A percentile compares a stretch with the other conserved stretches of the same genome.
Conservation (phyloP, 371 early-diverging fungal species). For the Capillidium heterosporum region DNA sequence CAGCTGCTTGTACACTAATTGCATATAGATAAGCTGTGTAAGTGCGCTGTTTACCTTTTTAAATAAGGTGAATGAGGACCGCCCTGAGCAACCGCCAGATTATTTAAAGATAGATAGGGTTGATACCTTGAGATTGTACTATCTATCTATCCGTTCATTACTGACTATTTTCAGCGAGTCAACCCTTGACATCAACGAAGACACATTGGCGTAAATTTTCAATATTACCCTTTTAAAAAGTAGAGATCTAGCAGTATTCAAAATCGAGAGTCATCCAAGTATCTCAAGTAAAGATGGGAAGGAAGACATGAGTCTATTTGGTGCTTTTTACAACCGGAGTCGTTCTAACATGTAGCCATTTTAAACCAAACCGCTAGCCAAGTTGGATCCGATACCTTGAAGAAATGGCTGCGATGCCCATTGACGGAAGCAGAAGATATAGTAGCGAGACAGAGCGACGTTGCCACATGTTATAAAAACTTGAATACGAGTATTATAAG, state of each 20-base stretch:
- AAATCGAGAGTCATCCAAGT: background rate
- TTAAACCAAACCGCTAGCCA: background rate
- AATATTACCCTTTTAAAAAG: background rate
- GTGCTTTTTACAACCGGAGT: background rate
- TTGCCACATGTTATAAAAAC: background rate
- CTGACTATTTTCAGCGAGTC: background rate
- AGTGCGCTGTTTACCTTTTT: too few relatives aligned
- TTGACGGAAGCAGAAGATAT: background rate
- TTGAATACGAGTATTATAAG: background rate
- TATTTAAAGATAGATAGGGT: too few relatives aligned
- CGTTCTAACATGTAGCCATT: background rate
- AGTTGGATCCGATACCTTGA: background rate
- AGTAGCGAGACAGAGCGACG: background rate
- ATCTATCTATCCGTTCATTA: too few relatives aligned
- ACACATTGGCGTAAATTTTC: background rate
- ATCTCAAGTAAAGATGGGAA: background rate
- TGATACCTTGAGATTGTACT: too few relatives aligned
- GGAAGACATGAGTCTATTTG: background rate
- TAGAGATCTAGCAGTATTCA: constrained; percentile 1
- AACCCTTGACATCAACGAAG: background rate
- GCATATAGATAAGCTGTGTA: too few relatives aligned
- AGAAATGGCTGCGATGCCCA: background rate
- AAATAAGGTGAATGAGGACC: too few relatives aligned
- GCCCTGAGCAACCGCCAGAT: too few relatives aligned
- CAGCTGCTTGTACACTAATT: too few relatives aligned